Evolutionary conservation across 2,329 filamentous ascomycete species (phyloP).

Genomic region (Diaporthe velutina): DNA sequence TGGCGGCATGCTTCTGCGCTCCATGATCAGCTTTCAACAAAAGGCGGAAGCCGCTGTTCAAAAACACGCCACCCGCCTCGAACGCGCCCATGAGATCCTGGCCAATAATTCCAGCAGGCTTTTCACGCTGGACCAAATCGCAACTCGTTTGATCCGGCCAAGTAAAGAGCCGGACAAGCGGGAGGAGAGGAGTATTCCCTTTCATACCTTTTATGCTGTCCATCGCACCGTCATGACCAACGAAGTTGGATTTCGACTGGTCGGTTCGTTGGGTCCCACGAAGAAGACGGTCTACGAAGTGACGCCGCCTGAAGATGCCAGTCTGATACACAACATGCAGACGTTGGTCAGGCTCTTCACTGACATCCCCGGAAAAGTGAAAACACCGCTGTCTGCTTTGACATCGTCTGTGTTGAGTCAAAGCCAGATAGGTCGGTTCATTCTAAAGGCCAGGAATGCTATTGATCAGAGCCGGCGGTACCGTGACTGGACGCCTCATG

Average conservation of each 20-base stretch:
- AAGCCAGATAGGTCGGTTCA: constrained; percentile 58
- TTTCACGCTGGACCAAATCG: constrained; percentile 65
- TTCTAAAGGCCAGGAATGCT: constrained; percentile 60
- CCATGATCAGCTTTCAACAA: constrained; percentile 61
- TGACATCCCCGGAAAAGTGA: constrained; percentile 49
- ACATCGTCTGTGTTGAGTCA: constrained; percentile 39
- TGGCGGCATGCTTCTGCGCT: constrained; percentile 58
- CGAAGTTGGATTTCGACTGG: constrained; percentile 70
- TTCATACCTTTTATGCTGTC: constrained; percentile 75
- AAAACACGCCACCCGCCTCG: constrained; percentile 60
- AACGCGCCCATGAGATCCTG: constrained; percentile 58
- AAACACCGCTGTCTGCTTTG: constrained; percentile 42
- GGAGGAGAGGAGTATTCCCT: constrained; percentile 53
- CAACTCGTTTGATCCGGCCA: constrained; percentile 57
- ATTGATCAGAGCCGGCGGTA: constrained; percentile 65
- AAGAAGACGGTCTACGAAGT: constrained; percentile 73
- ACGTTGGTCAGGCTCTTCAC: constrained; percentile 66
- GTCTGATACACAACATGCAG: constrained; percentile 63
- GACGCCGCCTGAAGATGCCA: constrained; percentile 66
- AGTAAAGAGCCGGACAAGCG: too few species aligned
- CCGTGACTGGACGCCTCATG: constrained; percentile 63
- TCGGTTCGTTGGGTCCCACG: constrained; percentile 63
- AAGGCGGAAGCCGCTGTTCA: constrained; percentile 61
- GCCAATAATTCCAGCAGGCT: constrained; percentile 56
- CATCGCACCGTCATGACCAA: constrained; percentile 73